Conservation (phyloP, 345 rosid genomes). For the Gossypium bickii region DNA sequence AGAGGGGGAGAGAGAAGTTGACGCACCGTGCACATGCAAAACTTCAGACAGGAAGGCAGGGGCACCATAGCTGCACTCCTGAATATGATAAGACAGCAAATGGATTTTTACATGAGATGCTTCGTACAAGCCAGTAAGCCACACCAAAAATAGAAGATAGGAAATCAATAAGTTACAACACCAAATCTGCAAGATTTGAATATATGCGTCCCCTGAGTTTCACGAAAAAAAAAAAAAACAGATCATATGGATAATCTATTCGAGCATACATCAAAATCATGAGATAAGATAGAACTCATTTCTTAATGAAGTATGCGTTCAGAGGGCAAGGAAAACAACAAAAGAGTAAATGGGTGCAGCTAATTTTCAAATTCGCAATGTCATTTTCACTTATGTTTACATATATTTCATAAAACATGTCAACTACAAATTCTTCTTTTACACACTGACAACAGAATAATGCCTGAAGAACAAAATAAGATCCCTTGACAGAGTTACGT, state of each 20-base stretch:
- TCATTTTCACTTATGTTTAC: neutral
- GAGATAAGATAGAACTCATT: neutral
- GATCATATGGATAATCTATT: neutral
- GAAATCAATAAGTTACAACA: neutral
- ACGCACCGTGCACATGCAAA: constrained; percentile 14
- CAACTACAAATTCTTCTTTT: neutral
- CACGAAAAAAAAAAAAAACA: neutral
- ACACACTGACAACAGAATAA: neutral
- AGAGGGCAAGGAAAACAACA: neutral
- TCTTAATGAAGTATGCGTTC: neutral
- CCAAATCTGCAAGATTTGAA: neutral
- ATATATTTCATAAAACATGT: neutral
- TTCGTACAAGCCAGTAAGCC: constrained; percentile 2
- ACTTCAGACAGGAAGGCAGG: neutral
- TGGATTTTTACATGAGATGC: constrained; percentile 9
- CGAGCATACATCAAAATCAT: neutral
- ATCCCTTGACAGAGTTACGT: neutral
- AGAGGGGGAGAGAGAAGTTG: neutral
- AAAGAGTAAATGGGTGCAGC: neutral
- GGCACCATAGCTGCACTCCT: constrained; percentile 3
- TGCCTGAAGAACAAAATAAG: neutral
- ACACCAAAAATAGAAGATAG: neutral
- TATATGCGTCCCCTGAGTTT: neutral
- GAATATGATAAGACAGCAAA: constrained; percentile 14
- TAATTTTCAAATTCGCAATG: neutral